phyloP scores from a whole-genome alignment of 139 green algal species.

The Edaphochlamys debaryana region DNA sequence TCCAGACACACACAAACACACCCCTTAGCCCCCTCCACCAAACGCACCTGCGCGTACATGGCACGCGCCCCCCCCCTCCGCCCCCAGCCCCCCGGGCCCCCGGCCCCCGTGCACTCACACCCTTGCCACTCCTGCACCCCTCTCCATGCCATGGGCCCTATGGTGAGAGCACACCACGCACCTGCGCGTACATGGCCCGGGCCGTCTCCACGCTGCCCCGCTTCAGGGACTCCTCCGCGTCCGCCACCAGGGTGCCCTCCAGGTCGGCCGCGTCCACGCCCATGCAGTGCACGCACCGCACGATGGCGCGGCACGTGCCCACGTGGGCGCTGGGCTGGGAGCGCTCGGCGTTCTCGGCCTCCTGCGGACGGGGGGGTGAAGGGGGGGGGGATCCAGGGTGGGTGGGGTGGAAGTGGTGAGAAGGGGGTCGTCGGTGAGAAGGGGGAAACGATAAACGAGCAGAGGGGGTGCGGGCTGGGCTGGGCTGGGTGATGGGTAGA shows the following conservation, averaged over 20 bases:
- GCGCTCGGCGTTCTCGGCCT: constrained; percentile 86
- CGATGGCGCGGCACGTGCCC: constrained; percentile 85
- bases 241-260: constrained; percentile 88
- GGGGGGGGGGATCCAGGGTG: background rate
- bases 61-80: no score
- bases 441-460: no score
- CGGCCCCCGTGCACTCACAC: no score
- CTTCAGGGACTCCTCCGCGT: constrained; percentile 84
- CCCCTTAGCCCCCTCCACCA: no score
- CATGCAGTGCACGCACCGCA: constrained; percentile 76
- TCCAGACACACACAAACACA: no score
- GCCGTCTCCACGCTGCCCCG: constrained; percentile 85
- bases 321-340: constrained; percentile 64
- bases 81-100: no score
- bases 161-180: no score
- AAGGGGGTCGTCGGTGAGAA: no score
- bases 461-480: no score
- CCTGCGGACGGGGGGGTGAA: constrained; percentile 35
- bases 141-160: no score
- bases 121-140: background rate
- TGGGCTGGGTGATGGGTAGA: no score
- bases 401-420: background rate
- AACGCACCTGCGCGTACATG: no score
- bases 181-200: constrained; percentile 84
- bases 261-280: constrained; percentile 93